A percentile compares a stretch with the other conserved stretches of the same genome.
phyloP scores from a whole-genome alignment of 768 basidiomycete genomes.

The Hydnum rufescens region DNA sequence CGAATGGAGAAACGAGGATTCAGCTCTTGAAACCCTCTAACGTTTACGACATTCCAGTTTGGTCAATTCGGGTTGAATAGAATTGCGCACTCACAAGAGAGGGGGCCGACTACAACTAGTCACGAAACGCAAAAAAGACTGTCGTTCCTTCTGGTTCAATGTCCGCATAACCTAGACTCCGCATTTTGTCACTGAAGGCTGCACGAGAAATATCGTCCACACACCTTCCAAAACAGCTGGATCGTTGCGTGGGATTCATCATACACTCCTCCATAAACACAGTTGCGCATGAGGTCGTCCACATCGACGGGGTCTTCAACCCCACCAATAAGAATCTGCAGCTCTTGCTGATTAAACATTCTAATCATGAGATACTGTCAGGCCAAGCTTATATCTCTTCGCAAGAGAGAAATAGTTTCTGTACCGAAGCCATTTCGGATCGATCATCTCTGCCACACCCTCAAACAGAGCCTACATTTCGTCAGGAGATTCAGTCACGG shows the following conservation, averaged over 20 bases:
- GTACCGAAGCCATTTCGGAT: conserved; percentile 69
- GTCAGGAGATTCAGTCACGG: not conserved
- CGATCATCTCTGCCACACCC: conserved; percentile 81
- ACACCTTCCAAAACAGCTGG: conserved; percentile 62
- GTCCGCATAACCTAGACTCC: conserved; percentile 42
- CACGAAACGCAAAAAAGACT: conserved; percentile 68
- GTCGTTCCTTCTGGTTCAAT: conserved; percentile 64
- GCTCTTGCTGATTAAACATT: conserved; percentile 95
- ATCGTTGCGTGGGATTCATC: conserved; percentile 53
- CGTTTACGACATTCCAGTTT: too few species aligned
- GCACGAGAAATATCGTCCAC: conserved; percentile 11
- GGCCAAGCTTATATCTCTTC: not conserved
- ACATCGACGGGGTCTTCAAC: conserved; percentile 71
- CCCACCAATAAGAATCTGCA: conserved; percentile 80
- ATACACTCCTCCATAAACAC: conserved; percentile 67
- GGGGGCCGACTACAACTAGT: conserved; percentile 86
- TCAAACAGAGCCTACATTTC: conserved; percentile 45
- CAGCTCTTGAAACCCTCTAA: conserved; percentile 72
- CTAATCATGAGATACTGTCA: conserved; percentile 21
- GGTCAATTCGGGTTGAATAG: not conserved
- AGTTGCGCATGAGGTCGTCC: conserved; percentile 56
- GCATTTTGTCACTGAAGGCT: conserved; percentile 2
- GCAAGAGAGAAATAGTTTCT: conserved; percentile 11
- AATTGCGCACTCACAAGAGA: conserved; percentile 34
- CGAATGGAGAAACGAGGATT: conserved; percentile 78